These are phyloP conservation scores for Santalum album DNA, from an alignment of 164 flowering plant genomes.

Conservation along the genomic window DNA sequence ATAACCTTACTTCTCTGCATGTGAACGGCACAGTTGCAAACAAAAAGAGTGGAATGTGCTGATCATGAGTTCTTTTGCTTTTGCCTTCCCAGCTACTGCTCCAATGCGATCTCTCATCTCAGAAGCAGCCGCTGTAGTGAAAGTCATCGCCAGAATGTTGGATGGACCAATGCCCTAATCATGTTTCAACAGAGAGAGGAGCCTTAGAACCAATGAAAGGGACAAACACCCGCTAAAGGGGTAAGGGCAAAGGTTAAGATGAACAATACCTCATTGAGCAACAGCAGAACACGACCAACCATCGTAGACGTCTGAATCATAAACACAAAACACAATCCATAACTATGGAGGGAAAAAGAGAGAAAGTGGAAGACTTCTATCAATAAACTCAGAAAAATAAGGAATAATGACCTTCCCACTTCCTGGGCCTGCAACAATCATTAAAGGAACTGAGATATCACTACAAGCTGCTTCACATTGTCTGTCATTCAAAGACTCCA, in stretches of 20 bases:
- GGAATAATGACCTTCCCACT: conserved; percentile 74
- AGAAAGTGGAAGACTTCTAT: no score
- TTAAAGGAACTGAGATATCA: conserved; percentile 65
- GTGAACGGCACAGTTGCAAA: conserved; percentile 82
- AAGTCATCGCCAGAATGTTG: conserved; percentile 91
- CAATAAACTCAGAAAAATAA: not conserved
- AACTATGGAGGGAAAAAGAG: not conserved
- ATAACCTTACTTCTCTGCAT: conserved; percentile 78
- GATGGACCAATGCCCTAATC: conserved; percentile 65
- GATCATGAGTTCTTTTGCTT: conserved; percentile 69
- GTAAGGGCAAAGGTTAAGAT: not conserved
- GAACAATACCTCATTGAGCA: conserved; percentile 64
- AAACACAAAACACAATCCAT: conserved; percentile 9
- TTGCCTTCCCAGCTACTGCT: conserved; percentile 66
- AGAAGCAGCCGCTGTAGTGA: conserved; percentile 94
- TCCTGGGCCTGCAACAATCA: conserved; percentile 98
- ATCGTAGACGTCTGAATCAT: conserved; percentile 80
- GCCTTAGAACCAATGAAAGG: not conserved
- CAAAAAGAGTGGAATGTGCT: conserved; percentile 97
- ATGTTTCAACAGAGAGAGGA: not conserved
- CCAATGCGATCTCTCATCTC: conserved; percentile 95
- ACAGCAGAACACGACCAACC: conserved; percentile 85
- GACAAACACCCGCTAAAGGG: not conserved
- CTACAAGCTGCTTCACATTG: conserved; percentile 85
- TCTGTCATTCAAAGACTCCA: conserved; percentile 61